Base-by-base conservation (phyloP, 2,329 filamentous ascomycete genomes). In the Trichothecium roseum region DNA sequence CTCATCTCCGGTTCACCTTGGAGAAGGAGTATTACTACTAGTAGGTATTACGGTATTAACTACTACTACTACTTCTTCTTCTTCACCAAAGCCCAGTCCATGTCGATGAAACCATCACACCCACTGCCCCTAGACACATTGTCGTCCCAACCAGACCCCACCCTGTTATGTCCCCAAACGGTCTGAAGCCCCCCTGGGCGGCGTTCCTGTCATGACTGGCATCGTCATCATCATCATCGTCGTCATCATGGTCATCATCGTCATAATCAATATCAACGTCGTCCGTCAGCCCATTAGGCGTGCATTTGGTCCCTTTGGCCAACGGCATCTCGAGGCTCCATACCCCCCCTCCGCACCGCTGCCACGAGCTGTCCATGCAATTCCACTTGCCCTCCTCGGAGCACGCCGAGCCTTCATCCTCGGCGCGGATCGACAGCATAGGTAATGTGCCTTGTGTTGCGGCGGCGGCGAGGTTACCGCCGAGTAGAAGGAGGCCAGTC, bases 361-460 rank as follows among this genome's bases (percentile, higher is more conserved):
- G 69, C 54, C 64, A 73, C 24, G 54, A 57, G 15, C 43, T 52
- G 1, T 55, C 57, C 54, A 72, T 63, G 54, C 69, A 73, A 50
- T 72, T 69, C 69, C 69, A 73, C 41, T 63, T 60, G n/a, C 69
- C 68, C 39, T 73, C 68, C 10, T 53, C 46, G 9, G 52, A 49
- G 49, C 68, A 72, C 4, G 50, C 43, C 2, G 60, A 51, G 15
- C 64, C 64, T 4, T 45, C 50, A 10, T 51, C 40, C 40, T 59
- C 48, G 12, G 46, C 45, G n/a, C 50, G 49, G 20, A 10, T 10
- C 6, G 20, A 6, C 10, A 24, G 20, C 20, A 24, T 6, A 6
- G 20, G 20, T 24, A 24, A 10, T 24, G 20, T 24, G 20, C 20
- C 10, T 24, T 24, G n/a, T n/a, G n/a, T n/a, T n/a, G n/a, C 10